These are phyloP conservation scores for Bondarzewia mesenterica DNA, from an alignment of 1,284 basidiomycete genomes.

Conservation along the genomic window DNA sequence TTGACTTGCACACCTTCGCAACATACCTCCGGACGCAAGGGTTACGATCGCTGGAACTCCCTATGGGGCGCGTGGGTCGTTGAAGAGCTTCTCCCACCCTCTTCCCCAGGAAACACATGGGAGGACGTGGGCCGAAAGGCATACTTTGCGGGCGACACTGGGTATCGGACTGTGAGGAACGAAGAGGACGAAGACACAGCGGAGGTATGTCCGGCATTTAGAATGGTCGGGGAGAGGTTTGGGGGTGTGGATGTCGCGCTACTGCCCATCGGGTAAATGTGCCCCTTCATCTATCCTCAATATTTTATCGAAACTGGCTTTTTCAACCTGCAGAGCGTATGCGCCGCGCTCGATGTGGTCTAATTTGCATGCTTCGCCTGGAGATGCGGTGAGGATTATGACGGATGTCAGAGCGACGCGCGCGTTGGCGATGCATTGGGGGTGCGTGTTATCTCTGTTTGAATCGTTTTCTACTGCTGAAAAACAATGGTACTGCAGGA, in stretches of 20 bases:
- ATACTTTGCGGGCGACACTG: conserved; percentile 70
- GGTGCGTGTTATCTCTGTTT: conserved; percentile 22
- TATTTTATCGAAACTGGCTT: neutral
- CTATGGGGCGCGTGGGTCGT: conserved; percentile 60
- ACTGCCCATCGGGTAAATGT: conserved; percentile 54
- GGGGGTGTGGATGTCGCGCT: conserved; percentile 56
- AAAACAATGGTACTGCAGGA: conserved; percentile 19
- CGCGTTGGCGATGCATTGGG: conserved; percentile 69
- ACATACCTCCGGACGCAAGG: conserved; percentile 38
- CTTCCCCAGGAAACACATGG: neutral
- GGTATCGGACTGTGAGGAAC: conserved; percentile 38
- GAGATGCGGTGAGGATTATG: conserved; percentile 59
- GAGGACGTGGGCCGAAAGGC: conserved; percentile 28
- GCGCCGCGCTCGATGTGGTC: conserved; percentile 49
- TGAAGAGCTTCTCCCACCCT: conserved; percentile 25
- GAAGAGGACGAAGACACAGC: conserved; percentile 43
- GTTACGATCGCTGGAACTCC: conserved; percentile 41
- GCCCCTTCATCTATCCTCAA: neutral
- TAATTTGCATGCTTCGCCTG: conserved; percentile 50
- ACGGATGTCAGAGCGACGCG: conserved; percentile 48
- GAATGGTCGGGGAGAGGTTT: conserved; percentile 53
- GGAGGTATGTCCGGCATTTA: conserved; percentile 61
- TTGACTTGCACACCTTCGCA: conserved; percentile 38
- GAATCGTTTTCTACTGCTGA: neutral
- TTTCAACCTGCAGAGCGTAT: conserved; percentile 42